Evolutionary conservation across 1,139 yeast genomes (phyloP).

Genomic region (Candida neerlandica): DNA sequence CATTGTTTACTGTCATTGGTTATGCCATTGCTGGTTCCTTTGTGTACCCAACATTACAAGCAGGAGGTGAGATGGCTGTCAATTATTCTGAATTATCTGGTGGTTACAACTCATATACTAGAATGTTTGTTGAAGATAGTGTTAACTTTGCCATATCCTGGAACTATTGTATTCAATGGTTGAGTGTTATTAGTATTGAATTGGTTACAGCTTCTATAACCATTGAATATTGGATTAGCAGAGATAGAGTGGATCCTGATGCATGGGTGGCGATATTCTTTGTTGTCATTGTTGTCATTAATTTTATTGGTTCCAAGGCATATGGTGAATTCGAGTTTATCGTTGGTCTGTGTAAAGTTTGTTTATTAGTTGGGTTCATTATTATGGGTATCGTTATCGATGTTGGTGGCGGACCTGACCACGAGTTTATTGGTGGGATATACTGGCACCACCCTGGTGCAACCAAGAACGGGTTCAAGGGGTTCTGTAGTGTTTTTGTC

Average conservation of each 20-base stretch:
- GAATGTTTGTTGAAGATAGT: conserved; percentile 40
- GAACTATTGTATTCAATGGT: conserved; percentile 48
- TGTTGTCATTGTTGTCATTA: conserved; percentile 34
- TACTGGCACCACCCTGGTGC: conserved; percentile 50
- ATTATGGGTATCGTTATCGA: conserved; percentile 43
- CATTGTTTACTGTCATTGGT: conserved; percentile 37
- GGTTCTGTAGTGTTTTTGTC: conserved; percentile 41
- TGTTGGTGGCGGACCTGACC: conserved; percentile 40
- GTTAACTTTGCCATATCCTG: conserved; percentile 44
- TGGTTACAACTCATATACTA: conserved; percentile 43
- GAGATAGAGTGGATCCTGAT: conserved; percentile 33
- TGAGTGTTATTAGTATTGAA: conserved; percentile 43
- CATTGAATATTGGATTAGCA: conserved; percentile 35
- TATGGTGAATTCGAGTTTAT: conserved; percentile 49
- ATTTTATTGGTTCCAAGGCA: conserved; percentile 44
- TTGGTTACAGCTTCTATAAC: conserved; percentile 46
- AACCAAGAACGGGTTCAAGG: conserved; percentile 36
- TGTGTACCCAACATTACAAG: conserved; percentile 43
- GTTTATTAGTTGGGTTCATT: conserved; percentile 42
- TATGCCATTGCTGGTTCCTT: conserved; percentile 43
- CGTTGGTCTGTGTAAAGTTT: conserved; percentile 38
- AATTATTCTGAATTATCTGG: conserved; percentile 42
- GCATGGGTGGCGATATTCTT: conserved; percentile 45
- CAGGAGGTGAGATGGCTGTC: conserved; percentile 48
- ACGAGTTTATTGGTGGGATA: conserved; percentile 48